Conservation (phyloP, 2,329 filamentous ascomycete species). For the Fusarium bactridioides region DNA sequence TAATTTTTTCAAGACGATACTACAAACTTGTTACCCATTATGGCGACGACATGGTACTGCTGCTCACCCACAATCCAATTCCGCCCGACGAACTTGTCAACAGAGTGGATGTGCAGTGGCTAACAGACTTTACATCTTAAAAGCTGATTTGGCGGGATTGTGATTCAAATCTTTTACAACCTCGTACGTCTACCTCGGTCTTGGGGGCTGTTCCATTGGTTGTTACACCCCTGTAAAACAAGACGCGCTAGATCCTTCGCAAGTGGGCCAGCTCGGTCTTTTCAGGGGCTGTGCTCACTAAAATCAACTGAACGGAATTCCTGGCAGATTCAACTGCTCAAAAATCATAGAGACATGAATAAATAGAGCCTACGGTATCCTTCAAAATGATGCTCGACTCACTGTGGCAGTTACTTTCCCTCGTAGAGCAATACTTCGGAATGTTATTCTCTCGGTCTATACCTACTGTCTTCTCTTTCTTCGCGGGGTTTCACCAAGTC, state of each 20-base stretch:
- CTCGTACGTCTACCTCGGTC: too few relatives aligned
- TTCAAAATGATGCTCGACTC: accelerated
- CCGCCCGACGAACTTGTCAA: accelerated
- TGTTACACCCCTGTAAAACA: neutral
- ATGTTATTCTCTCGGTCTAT: neutral
- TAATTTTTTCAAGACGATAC: accelerated
- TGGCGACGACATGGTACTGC: too few relatives aligned
- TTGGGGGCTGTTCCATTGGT: neutral
- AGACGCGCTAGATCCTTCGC: neutral
- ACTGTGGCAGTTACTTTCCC: neutral
- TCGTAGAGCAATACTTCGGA: neutral
- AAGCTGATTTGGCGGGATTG: accelerated
- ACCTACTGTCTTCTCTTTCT: neutral
- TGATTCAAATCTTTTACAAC: too few relatives aligned
- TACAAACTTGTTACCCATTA: too few relatives aligned
- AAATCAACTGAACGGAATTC: neutral
- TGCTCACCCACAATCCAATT: too few relatives aligned
- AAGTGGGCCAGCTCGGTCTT: neutral
- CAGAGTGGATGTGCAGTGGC: accelerated
- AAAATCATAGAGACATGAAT: neutral
- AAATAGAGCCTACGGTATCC: accelerated
- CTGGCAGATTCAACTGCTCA: too few relatives aligned
- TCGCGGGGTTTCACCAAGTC: neutral
- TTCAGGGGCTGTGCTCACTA: neutral
- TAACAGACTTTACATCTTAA: too few relatives aligned